These are phyloP conservation scores for Pichia sp. DNA, from an alignment of 1,139 yeast genomes.

Conservation along the genomic window DNA sequence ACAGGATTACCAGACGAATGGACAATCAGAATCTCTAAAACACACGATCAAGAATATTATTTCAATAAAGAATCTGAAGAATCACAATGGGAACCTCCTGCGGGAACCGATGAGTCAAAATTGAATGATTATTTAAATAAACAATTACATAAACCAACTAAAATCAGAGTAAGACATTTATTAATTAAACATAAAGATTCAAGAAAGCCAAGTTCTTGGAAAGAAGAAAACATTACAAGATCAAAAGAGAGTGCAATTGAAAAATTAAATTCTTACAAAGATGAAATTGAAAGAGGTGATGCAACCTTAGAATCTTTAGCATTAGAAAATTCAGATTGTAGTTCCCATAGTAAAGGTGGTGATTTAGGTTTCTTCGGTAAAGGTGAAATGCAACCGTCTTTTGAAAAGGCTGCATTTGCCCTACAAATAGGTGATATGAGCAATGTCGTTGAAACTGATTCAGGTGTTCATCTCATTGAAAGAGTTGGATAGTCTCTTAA, in stretches of 20 bases:
- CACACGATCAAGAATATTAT: slow-evolving; percentile 80
- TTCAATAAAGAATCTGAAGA: slow-evolving; percentile 63
- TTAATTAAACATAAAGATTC: slow-evolving; percentile 76
- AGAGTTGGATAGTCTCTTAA: slow-evolving; percentile 53
- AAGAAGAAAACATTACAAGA: slow-evolving; percentile 59
- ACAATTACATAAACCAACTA: slow-evolving; percentile 41
- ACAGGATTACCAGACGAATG: slow-evolving; percentile 84
- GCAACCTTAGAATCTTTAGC: slow-evolving; percentile 68
- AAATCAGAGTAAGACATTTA: slow-evolving; percentile 68
- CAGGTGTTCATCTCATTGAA: slow-evolving; percentile 85
- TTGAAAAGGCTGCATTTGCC: slow-evolving; percentile 80
- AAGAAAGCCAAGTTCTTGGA: slow-evolving; percentile 91
- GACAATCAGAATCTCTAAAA: slow-evolving; percentile 72
- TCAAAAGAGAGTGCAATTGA: slow-evolving; percentile 79
- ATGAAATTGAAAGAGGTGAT: slow-evolving; percentile 63
- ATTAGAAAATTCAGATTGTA: slow-evolving; percentile 78
- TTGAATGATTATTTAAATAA: slow-evolving; percentile 50
- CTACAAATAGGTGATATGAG: slow-evolving; percentile 80
- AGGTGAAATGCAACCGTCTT: slow-evolving; percentile 93
- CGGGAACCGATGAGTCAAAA: slow-evolving; percentile 62
- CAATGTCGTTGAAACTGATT: slow-evolving; percentile 77
- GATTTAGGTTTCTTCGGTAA: slow-evolving; percentile 84
- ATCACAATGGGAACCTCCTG: slow-evolving; percentile 90
- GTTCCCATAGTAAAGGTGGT: slow-evolving; percentile 81
- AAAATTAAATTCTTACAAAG: slow-evolving; percentile 52